Percentiles rank a stretch among this genome's conserved stretches.
Conservation (phyloP, 2,329 filamentous ascomycete genomes). For the Arthrobotrys megalospora region DNA sequence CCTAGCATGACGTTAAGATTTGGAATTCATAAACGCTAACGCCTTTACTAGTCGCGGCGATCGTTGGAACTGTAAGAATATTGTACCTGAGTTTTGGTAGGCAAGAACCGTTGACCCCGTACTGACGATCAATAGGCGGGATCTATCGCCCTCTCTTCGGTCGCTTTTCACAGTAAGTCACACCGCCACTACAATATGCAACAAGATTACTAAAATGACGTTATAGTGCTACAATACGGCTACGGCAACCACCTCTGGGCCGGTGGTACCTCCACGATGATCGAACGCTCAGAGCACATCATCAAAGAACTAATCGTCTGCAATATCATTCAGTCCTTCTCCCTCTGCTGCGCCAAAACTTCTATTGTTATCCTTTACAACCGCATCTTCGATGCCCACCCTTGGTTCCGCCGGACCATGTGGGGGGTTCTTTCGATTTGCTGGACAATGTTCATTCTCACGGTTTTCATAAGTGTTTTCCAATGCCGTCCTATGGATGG, state of each 20-base stretch:
- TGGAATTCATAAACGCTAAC: background rate
- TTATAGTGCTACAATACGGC: constrained; percentile 34
- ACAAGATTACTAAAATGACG: background rate
- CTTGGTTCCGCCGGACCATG: constrained; percentile 23
- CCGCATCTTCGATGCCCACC: constrained; percentile 40
- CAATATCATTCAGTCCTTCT: constrained; percentile 32
- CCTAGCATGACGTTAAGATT: background rate
- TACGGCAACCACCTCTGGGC: constrained; percentile 39
- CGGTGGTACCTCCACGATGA: background rate
- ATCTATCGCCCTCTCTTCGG: constrained; percentile 11
- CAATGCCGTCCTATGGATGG: constrained; percentile 35
- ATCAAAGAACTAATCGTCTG: constrained; percentile 40
- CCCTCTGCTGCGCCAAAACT: constrained; percentile 35
- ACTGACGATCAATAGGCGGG: background rate
- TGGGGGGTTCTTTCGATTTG: constrained; percentile 7
- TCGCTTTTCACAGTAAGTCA: constrained; percentile 9
- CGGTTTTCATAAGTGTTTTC: constrained; percentile 33
- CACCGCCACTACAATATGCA: background rate
- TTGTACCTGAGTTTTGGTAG: background rate
- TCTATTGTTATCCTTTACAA: constrained; percentile 48
- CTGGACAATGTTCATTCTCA: constrained; percentile 42
- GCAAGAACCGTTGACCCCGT: background rate
- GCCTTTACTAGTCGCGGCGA: constrained; percentile 15
- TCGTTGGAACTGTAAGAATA: constrained; percentile 30
- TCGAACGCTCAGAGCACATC: constrained; percentile 15